Evolutionary conservation across 2,329 filamentous ascomycete species (phyloP), one percentile per base, ranked within the genome.

Genomic region (Fusarium gaditjirri): DNA sequence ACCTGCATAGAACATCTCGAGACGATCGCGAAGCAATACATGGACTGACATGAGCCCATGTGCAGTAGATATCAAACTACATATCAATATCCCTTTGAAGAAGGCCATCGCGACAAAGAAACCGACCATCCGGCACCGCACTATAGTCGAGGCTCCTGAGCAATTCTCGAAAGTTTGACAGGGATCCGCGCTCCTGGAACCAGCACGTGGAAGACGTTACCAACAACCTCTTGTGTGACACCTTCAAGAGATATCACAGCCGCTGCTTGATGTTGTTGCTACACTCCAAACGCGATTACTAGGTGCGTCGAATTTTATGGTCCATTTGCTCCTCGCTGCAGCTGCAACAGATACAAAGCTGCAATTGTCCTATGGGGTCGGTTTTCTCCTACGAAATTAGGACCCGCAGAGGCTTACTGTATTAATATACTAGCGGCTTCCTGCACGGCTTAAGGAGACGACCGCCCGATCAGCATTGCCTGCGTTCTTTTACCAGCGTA

Each of bases 131-230:
- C 54, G 57, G 53, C 65, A 67, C 59, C 41, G 59, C 46, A 61
- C 62, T 49, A 44, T 60, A 69, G 23, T 27, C 47, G 50, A 63
- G 61, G 64, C 59, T 69, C 39, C 61, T 62, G 57, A 64, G 61
- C 47, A 61, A 58, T 71, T 57, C 54, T 68, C 53, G 25, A 68
- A 71, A 74, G 49, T 72, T 68, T 72, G 68, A 67, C 70, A 63
- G 70, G 74, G 74, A 68, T 73, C 74, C 74, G 68, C 60, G 47
- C 64, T 65, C 57, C 61, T 59, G 74, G 72, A 68, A 76, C 59
- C 61, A 66, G 64, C 70, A 76, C 74, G 72, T 76, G 74, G 70
- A 74, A 65, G 46, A 39, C 62, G 65, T 72, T 75, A 72, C 74
- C 62, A 61, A 65, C 62, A 70, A 56, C 56, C 56, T 60, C 27